Evolutionary conservation across 345 rosid genomes (phyloP), one percentile per base, ranked within the genome.

Genomic region (Arabidopsis suecica): DNA sequence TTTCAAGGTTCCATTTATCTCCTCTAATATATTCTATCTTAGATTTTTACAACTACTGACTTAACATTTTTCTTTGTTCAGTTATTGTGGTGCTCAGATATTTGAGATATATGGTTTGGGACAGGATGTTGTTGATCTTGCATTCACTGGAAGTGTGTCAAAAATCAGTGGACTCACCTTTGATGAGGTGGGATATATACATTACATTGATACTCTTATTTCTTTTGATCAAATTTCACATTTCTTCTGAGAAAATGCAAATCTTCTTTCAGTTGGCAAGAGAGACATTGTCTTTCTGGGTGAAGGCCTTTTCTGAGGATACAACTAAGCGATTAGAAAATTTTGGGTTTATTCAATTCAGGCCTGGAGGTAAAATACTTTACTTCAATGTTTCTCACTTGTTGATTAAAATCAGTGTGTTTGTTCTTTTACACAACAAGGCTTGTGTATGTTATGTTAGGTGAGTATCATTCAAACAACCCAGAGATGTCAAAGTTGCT

Each of bases 21-120:
- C 18, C 18, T 16, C 18, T 16, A 16, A 16, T 16, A 16, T 16
- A 16, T 16, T 16, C 18, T 16, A 16, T 16, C 18, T 16, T 16
- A 16, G 18, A 16, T 16, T 16, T 16, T 16, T 73, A 62, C 40
- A 58, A 44, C 44, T 45, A 62, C 66, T 79, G 72, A 83, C 83
- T 69, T 44, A 53, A 28, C 57, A 55, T 55, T 81, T 20, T 74
- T 78, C 12, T 54, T 70, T 82, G 36, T 85, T 75, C 75, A 95
- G 99, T 80, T 95, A 95, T 61, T 92, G 99, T 65, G 99, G 99
- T 80, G 99, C 99, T 68, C 99, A 95, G 84, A 92, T 95, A 75
- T 92, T 95, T 84, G 99, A 95, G 88, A 79, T 95, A 75, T 95
- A 95, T 82, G 99, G 99, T 74, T 82, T 95, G 61, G 97, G 97